Conservation (phyloP, 345 rosid genomes). For the Psidium guajava region DNA sequence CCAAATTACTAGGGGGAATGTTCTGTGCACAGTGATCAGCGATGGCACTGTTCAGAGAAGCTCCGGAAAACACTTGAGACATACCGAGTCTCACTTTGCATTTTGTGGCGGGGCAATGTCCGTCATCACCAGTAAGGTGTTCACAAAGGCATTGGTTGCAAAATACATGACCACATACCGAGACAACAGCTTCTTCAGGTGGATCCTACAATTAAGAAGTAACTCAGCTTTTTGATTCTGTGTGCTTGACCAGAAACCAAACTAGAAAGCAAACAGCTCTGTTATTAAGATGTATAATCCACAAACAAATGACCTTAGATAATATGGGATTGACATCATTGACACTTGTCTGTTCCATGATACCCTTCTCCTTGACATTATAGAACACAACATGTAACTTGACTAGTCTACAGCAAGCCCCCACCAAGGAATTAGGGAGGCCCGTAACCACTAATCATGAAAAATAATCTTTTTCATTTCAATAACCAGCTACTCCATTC, state of each 20-base stretch:
- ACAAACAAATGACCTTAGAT: neutral
- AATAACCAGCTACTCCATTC: neutral
- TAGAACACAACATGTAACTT: neutral
- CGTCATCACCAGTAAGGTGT: conserved; percentile 64
- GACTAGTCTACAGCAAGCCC: neutral
- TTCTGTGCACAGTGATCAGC: conserved; percentile 23
- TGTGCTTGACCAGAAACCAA: neutral
- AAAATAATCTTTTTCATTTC: neutral
- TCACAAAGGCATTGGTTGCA: conserved; percentile 86
- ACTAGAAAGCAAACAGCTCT: neutral
- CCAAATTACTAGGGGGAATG: conserved; percentile 13
- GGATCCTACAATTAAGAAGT: conserved; percentile 46
- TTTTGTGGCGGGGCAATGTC: conserved; percentile 47
- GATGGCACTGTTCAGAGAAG: conserved; percentile 22
- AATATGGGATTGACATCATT: neutral
- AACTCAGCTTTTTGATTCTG: neutral
- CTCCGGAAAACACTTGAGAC: conserved; percentile 48
- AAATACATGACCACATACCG: conserved; percentile 85
- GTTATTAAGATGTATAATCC: neutral
- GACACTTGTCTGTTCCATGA: neutral
- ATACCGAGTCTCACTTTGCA: conserved; percentile 50
- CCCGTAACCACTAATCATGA: neutral
- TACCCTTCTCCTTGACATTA: neutral
- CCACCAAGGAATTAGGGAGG: neutral
- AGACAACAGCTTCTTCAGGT: conserved; percentile 94